A percentile compares a stretch with the other conserved stretches of the same genome.
Conservation (phyloP, 495 filamentous ascomycete genomes). For the Bathelium albidoporum region DNA sequence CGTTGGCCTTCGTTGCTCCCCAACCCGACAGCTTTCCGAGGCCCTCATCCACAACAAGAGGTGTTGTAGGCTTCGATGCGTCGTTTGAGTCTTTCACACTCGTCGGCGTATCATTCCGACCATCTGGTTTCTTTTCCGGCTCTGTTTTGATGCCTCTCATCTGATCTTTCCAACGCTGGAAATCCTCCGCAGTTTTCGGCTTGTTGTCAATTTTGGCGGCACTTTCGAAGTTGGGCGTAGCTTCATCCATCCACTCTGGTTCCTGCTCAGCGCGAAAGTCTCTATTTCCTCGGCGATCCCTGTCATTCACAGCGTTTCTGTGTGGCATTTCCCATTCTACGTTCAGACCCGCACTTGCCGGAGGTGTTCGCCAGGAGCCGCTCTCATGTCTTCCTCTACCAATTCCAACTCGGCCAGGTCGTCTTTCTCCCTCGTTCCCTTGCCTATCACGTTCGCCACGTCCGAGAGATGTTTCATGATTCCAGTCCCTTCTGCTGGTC, state of each 20-base stretch:
- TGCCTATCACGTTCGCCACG: slow-evolving; percentile 12
- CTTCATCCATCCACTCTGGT: slow-evolving; percentile 42
- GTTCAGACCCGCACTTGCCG: background rate
- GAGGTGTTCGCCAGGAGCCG: slow-evolving; percentile 1
- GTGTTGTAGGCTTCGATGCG: background rate
- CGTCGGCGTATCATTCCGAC: background rate
- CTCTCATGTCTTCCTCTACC: slow-evolving; percentile 16
- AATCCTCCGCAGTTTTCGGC: slow-evolving; percentile 50
- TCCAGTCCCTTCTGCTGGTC: slow-evolving; percentile 44
- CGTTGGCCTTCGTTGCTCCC: background rate
- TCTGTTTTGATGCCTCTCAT: slow-evolving; percentile 64
- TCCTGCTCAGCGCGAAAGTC: slow-evolving; percentile 41
- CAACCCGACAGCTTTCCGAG: background rate
- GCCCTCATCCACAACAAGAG: background rate
- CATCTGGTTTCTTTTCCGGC: slow-evolving; percentile 23
- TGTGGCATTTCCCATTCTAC: slow-evolving; percentile 1
- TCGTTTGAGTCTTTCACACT: background rate
- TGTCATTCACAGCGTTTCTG: slow-evolving; percentile 25
- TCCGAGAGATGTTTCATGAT: slow-evolving; percentile 45
- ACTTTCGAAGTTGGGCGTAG: background rate
- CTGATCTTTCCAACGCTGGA: slow-evolving; percentile 85
- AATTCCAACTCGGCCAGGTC: slow-evolving; percentile 15
- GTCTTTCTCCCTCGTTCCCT: slow-evolving; percentile 12
- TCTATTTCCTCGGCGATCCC: slow-evolving; percentile 61
- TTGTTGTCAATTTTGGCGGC: background rate